phyloP scores from a whole-genome alignment of 164 flowering plant species.

The Hamamelis virginiana region DNA sequence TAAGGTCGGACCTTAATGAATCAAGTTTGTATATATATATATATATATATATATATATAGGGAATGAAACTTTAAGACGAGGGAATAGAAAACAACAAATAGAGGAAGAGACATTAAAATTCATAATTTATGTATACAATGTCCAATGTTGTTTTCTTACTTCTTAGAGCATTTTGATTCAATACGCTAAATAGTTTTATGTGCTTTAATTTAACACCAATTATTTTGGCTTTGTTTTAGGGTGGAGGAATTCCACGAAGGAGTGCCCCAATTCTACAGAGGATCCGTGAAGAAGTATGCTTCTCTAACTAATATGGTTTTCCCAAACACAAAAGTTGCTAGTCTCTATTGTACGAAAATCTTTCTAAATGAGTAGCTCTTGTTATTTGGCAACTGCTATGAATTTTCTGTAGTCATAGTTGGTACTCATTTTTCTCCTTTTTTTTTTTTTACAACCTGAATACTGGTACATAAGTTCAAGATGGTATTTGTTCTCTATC shows the following conservation, averaged over 20 bases:
- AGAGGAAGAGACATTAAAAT: too few relatives aligned
- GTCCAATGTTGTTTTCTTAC: not conserved
- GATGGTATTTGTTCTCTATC: not conserved
- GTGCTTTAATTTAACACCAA: not conserved
- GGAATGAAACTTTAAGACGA: too few relatives aligned
- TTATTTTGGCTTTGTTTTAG: slow-evolving; percentile 29
- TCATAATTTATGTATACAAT: not conserved
- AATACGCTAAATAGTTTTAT: not conserved
- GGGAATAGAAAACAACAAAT: too few relatives aligned
- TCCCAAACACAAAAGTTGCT: not conserved
- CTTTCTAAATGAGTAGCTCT: not conserved
- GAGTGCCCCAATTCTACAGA: slow-evolving; percentile 79
- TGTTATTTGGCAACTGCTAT: not conserved
- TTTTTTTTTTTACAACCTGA: not conserved
- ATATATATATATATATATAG: too few relatives aligned
- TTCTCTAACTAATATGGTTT: slow-evolving; percentile 10
- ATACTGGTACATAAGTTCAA: not conserved
- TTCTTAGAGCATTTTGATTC: not conserved
- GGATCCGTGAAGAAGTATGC: slow-evolving; percentile 89
- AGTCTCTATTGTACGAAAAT: not conserved
- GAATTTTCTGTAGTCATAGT: not conserved
- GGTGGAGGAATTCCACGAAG: slow-evolving; percentile 93
- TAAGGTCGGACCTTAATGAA: too few relatives aligned
- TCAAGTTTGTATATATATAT: too few relatives aligned
- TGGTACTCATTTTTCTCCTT: not conserved